Evolutionary conservation across 2,329 filamentous ascomycete species (phyloP), one percentile per base, ranked within the genome.

Genomic region (Cyclaneusma minus): DNA sequence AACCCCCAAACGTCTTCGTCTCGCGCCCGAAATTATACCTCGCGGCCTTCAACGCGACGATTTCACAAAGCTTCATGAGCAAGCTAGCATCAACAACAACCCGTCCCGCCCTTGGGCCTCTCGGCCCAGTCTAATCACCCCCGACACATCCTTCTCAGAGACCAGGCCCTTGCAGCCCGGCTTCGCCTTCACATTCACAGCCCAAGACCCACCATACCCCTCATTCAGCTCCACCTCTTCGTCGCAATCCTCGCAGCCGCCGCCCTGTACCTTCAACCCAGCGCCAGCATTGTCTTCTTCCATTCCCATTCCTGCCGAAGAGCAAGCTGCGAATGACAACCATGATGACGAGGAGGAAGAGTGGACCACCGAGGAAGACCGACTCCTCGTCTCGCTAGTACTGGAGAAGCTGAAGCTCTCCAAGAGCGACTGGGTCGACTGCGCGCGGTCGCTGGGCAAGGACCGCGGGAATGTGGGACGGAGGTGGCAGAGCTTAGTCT

Each of bases 401-500:
- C 54, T 77, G 5, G 68, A 73, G 44, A 76, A 76, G 52, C 56
- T 77, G 29, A 65, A 64, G 49, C 56, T 78, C 13, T 63, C 62
- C 38, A 73, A 68, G 48, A 57, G 60, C 26, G 69, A 77, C 31
- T 76, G 70, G 71, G 66, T 73, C 32, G 70, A 77, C 43, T 76
- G 70, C 45, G 71, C 70, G 22, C 58, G 68, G 32, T 69, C 58
- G 36, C 53, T 77, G 6, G 70, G 71, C 34, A 68, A 63, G 39
- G 68, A 74, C 48, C 55, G 64, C 27, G 54, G 58, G 31, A 64
- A 58, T 32, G 54, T 74, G 23, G 63, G 62, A 21, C 54, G 61
- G 26, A 53, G 72, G 38, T 78, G 72, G 72, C 70, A 65, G 54
- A 71, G 61, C 29, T 51, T 78, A 18, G 60, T 76, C 48, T 48